Percentiles rank a stretch among this genome's conserved stretches.
phyloP scores from a whole-genome alignment of 805 yeast genomes.

The Suhomyces faveliae region DNA sequence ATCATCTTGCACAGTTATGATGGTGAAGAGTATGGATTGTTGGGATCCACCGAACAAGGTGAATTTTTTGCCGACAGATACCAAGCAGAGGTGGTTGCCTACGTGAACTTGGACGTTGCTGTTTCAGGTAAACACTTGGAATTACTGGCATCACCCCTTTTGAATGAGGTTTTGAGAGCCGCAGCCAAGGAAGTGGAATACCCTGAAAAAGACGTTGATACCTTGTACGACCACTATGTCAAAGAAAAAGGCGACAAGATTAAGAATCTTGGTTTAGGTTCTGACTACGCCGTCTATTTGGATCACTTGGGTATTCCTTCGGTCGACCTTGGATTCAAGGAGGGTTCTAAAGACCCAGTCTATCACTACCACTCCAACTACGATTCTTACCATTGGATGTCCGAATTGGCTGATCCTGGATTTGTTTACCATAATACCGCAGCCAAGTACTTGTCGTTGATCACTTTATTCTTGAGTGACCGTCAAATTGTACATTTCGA shows the following conservation, averaged over 20 bases:
- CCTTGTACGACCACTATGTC: constrained; percentile 51
- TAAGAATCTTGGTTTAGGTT: constrained; percentile 46
- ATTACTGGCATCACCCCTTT: constrained; percentile 56
- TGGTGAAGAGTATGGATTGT: constrained; percentile 49
- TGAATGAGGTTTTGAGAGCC: constrained; percentile 43
- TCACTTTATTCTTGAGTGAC: constrained; percentile 54
- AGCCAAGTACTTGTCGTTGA: constrained; percentile 59
- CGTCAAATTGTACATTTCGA: constrained; percentile 53
- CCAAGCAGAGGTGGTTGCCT: constrained; percentile 46
- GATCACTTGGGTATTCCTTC: constrained; percentile 68
- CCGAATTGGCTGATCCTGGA: constrained; percentile 49
- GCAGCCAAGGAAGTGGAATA: constrained; percentile 49
- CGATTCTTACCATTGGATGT: constrained; percentile 59
- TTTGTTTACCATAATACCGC: constrained; percentile 53
- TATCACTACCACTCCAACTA: constrained; percentile 57
- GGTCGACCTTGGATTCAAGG: constrained; percentile 45
- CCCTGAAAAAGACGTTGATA: constrained; percentile 34
- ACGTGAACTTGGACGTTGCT: constrained; percentile 52
- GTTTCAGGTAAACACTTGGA: constrained; percentile 51
- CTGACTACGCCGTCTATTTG: constrained; percentile 61
- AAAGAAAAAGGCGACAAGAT: constrained; percentile 33
- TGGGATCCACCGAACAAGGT: constrained; percentile 58
- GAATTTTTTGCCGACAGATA: constrained; percentile 44
- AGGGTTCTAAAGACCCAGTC: constrained; percentile 45
- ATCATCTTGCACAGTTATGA: constrained; percentile 41